phyloP scores from a whole-genome alignment of 257 asterid genomes.

The Jacaranda copaia region DNA sequence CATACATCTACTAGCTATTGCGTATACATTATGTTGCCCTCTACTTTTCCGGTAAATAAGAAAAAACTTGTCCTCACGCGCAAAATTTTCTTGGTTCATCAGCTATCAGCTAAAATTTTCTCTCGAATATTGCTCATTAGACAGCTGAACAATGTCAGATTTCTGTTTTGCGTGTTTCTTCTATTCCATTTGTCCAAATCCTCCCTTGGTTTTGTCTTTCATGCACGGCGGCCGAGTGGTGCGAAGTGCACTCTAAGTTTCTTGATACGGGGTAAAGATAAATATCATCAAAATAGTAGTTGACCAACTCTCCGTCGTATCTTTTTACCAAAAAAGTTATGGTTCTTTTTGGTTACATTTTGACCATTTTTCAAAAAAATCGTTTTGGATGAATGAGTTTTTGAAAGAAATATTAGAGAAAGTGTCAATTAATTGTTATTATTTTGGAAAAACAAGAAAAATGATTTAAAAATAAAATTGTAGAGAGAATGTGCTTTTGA shows the following conservation, averaged over 20 bases:
- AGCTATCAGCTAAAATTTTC: background rate
- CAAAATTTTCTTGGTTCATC: constrained; percentile 2
- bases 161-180: background rate
- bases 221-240: background rate
- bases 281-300: background rate
- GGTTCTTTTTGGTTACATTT: no score
- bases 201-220: background rate
- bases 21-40: background rate
- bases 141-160: background rate
- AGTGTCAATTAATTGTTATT: no score
- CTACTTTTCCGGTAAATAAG: background rate
- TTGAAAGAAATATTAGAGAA: no score
- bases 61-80: background rate
- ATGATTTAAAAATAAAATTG: no score
- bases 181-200: constrained; percentile 8
- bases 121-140: background rate
- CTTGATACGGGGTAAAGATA: background rate
- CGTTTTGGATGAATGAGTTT: no score
- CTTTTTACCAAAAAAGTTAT: no score
- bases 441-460: no score
- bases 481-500: no score
- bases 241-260: background rate
- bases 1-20: no score
- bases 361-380: no score
- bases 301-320: no score